Conservation (phyloP, 257 asterid species). For the Galeopsis tetrahit region DNA sequence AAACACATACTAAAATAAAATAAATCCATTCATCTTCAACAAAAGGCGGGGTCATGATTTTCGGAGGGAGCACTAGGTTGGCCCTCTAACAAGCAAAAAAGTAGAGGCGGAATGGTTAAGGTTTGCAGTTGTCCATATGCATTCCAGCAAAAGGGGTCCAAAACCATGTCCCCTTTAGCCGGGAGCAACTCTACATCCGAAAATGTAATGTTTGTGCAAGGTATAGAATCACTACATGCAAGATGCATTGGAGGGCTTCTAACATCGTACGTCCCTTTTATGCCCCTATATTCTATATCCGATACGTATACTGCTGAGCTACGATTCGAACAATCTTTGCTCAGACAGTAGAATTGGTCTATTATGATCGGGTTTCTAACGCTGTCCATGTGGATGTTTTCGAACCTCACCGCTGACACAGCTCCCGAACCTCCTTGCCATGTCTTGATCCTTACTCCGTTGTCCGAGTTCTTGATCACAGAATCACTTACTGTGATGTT, state of each 20-base stretch:
- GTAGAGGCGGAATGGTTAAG: constrained; percentile 48
- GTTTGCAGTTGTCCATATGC: constrained; percentile 50
- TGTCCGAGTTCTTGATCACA: constrained; percentile 55
- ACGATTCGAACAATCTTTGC: constrained; percentile 43
- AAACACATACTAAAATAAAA: not conserved
- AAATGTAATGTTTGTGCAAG: constrained; percentile 64
- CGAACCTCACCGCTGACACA: constrained; percentile 49
- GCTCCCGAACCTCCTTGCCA: constrained; percentile 78
- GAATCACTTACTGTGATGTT: constrained; percentile 65
- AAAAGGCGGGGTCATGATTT: constrained; percentile 34
- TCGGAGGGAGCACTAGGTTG: constrained; percentile 41
- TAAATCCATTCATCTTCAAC: constrained; percentile 6
- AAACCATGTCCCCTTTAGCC: constrained; percentile 46
- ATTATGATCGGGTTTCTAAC: constrained; percentile 70
- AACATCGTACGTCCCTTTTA: constrained; percentile 65
- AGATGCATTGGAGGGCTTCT: constrained; percentile 65
- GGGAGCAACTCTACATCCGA: constrained; percentile 69
- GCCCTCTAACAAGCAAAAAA: constrained; percentile 58
- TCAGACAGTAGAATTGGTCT: constrained; percentile 63
- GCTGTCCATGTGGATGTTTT: constrained; percentile 61
- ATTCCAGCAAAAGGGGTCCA: constrained; percentile 71
- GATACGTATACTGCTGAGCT: constrained; percentile 59
- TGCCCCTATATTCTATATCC: constrained; percentile 42
- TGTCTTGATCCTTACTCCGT: constrained; percentile 73
- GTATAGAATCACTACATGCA: constrained; percentile 62